These are phyloP conservation scores for Microdochium trichocladiopsis DNA, from an alignment of 2,329 filamentous ascomycete species.

Conservation along the genomic window DNA sequence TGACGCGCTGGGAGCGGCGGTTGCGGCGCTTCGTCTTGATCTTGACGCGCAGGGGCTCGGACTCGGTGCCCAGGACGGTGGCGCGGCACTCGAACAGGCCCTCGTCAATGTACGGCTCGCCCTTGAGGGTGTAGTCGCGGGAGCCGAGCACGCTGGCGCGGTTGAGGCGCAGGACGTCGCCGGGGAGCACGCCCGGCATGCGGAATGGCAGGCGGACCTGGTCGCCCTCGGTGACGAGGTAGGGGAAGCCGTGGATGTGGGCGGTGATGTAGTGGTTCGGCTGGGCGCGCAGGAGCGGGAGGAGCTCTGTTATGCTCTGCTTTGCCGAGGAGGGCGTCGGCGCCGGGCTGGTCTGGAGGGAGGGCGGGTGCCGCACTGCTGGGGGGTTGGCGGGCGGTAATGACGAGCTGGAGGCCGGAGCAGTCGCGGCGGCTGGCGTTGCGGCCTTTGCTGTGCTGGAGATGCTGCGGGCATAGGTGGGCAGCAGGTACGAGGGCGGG, in stretches of 20 bases:
- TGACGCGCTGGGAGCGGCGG: constrained; percentile 65
- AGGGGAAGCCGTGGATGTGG: constrained; percentile 73
- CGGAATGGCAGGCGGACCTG: constrained; percentile 70
- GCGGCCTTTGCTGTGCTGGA: constrained; percentile 19
- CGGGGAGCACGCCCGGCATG: constrained; percentile 69
- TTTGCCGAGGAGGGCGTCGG: constrained; percentile 47
- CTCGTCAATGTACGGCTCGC: constrained; percentile 75
- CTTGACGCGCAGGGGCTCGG: constrained; percentile 69
- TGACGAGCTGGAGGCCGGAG: constrained; percentile 1
- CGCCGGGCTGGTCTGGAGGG: constrained; percentile 17
- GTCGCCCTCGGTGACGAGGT: constrained; percentile 73
- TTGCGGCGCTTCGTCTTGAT: constrained; percentile 77
- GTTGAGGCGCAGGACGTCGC: constrained; percentile 83
- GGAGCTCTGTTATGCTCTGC: constrained; percentile 39
- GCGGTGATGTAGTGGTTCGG: constrained; percentile 71
- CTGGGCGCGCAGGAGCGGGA: constrained; percentile 67
- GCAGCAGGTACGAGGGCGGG: constrained; percentile 43
- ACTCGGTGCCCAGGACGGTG: constrained; percentile 76
- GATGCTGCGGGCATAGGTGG: constrained; percentile 33
- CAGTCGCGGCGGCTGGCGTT: constrained; percentile 9
- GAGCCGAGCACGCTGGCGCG: constrained; percentile 77
- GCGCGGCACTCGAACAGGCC: constrained; percentile 79
- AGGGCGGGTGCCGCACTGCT: constrained; percentile 2
- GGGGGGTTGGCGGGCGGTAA: constrained; percentile 6
- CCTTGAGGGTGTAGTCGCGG: constrained; percentile 84